phyloP scores from a whole-genome alignment of 164 flowering plant genomes.

The Paratinospora sagittata region DNA sequence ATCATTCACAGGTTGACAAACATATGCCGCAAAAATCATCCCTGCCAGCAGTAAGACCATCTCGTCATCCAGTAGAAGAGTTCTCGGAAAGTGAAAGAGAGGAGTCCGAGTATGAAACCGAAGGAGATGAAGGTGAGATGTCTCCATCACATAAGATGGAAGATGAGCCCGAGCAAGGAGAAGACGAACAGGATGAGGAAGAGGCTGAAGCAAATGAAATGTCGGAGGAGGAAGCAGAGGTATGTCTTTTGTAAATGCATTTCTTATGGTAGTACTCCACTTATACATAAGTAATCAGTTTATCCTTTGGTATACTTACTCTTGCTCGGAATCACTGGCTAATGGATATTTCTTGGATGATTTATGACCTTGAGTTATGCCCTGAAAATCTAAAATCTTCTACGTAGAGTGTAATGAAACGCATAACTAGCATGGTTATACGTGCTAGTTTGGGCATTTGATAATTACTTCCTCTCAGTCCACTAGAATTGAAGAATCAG shows the following conservation, averaged over 20 bases:
- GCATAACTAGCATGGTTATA: too few species aligned
- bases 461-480: neutral
- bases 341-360: neutral
- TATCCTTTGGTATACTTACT: too few species aligned
- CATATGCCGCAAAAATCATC: conserved; percentile 60
- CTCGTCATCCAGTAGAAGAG: conserved; percentile 58
- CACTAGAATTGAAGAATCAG: neutral
- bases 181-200: conserved; percentile 65
- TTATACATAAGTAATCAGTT: too few species aligned
- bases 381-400: too few species aligned
- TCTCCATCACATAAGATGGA: conserved; percentile 44
- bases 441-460: neutral
- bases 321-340: too few species aligned
- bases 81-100: conserved; percentile 85
- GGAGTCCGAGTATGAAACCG: conserved; percentile 94
- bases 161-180: conserved; percentile 55
- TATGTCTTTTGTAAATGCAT: conserved; percentile 14
- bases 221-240: conserved; percentile 65
- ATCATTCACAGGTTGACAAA: conserved; percentile 45
- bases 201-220: conserved; percentile 37
- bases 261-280: neutral
- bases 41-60: conserved; percentile 39
- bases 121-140: conserved; percentile 71
- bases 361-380: neutral
- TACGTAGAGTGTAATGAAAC: too few species aligned